Base-by-base conservation (phyloP, 495 filamentous ascomycete genomes). In the Tetracladium setigerum region DNA sequence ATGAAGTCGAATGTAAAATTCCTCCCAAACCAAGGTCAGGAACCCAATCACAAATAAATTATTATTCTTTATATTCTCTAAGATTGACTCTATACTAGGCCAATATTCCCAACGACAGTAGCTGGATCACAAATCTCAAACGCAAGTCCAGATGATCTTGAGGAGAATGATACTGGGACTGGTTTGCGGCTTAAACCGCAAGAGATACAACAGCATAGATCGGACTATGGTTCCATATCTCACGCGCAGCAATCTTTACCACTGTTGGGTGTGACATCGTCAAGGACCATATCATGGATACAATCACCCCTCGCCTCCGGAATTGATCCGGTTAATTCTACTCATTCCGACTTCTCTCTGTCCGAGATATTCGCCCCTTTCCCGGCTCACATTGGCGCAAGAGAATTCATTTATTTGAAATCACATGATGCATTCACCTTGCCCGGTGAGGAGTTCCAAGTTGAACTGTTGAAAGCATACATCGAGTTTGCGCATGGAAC, bases 1-100 rank as follows among this genome's bases (percentile, higher is more conserved):
- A 94, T 63, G 80, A 87, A 55, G 86, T 94, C 43, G 83, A 88
- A 53, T 95, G 89, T 65, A 70, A 88, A 35, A 83, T 94, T 6
- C 86, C 86, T 30, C 85, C 91, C 58, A 91, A 86, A 71, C 86
- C 87, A 58, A 77, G 87, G 51, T 82, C 86, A 46, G 32, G 5
- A 22, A 27, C 4, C 4, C 10, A 16, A 37, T 6, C 44, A 33
- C 36, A 13, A 36, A 7, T 36, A 31, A 18, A 19, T n/a, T 6
- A 14, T 7, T 4, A 46, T 18, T 14, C 12, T 37, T 13, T 31
- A 16, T 31, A 36, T n/a, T 8, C 15, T 13, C 36, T 9, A 38
- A 16, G 17, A 10, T 6, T 16, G 9, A 38, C 9, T 15, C 6
- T 38, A 6, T 7, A 38, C 6, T n/a, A 7, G 7, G 36, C 7